A percentile compares a stretch with the other conserved stretches of the same genome.
phyloP scores from a whole-genome alignment of 768 basidiomycete genomes.

The Phylloporus sp. region DNA sequence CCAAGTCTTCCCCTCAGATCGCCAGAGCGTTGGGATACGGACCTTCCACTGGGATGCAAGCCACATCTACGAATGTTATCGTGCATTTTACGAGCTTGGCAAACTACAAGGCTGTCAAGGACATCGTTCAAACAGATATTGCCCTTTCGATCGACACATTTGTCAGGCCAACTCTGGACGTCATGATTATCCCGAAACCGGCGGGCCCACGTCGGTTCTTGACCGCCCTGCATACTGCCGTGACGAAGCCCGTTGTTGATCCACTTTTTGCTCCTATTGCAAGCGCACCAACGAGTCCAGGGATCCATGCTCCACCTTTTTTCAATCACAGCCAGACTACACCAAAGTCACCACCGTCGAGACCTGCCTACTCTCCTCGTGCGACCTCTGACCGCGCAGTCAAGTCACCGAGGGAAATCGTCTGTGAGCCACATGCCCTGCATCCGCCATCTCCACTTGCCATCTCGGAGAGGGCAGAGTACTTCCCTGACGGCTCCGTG shows the following conservation, averaged over 20 bases:
- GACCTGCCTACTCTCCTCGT: constrained; percentile 41
- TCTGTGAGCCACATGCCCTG: constrained; percentile 33
- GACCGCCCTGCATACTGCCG: constrained; percentile 87
- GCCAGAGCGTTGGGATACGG: constrained; percentile 47
- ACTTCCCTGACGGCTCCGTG: constrained; percentile 56
- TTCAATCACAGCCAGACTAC: constrained; percentile 29
- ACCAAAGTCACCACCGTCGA: constrained; percentile 44
- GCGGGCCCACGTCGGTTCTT: constrained; percentile 91
- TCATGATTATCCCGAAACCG: constrained; percentile 97
- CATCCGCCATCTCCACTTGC: constrained; percentile 67
- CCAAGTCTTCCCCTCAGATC: constrained; percentile 78
- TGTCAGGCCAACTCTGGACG: constrained; percentile 62
- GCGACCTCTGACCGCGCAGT: constrained; percentile 58
- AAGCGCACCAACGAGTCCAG: constrained; percentile 82
- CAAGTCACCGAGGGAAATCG: constrained; percentile 48
- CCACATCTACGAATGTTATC: constrained; percentile 40
- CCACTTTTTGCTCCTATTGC: constrained; percentile 94
- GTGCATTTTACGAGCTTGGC: constrained; percentile 89
- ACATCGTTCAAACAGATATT: constrained; percentile 62
- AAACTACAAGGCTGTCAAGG: constrained; percentile 86
- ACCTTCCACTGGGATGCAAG: constrained; percentile 25
- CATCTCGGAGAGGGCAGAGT: constrained; percentile 67
- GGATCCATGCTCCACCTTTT: constrained; percentile 45
- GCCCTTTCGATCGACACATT: constrained; percentile 43
- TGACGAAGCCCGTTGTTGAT: constrained; percentile 81